phyloP scores from a whole-genome alignment of 1,139 yeast species.

The Hansenula sp. region DNA sequence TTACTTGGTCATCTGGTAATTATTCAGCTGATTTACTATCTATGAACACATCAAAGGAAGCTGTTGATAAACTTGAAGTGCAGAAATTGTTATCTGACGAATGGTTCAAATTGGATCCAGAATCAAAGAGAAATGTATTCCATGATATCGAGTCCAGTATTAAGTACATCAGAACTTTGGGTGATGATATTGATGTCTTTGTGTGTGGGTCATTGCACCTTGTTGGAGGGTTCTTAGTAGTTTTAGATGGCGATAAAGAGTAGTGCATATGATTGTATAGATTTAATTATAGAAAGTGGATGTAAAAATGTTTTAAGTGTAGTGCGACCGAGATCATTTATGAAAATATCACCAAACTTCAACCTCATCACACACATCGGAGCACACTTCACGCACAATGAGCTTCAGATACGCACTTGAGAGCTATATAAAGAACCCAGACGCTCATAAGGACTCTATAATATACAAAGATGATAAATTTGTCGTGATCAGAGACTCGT shows the following conservation, averaged over 20 bases:
- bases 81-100: constrained; percentile 69
- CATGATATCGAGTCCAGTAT: constrained; percentile 76
- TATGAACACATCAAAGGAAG: constrained; percentile 72
- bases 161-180: constrained; percentile 39
- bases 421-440: constrained; percentile 34
- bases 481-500: constrained; percentile 55
- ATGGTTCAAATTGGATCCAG: constrained; percentile 58
- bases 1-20: constrained; percentile 81
- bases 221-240: constrained; percentile 91
- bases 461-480: constrained; percentile 47
- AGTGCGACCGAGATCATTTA: too few relatives aligned
- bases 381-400: constrained; percentile 10
- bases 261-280: not conserved
- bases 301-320: too few relatives aligned
- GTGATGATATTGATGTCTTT: constrained; percentile 58
- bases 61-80: constrained; percentile 73
- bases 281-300: not conserved
- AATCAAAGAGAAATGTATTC: constrained; percentile 48
- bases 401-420: constrained; percentile 27
- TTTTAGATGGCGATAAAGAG: constrained; percentile 44
- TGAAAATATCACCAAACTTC: too few relatives aligned
- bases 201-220: constrained; percentile 93
- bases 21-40: constrained; percentile 84
- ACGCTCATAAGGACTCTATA: constrained; percentile 20
- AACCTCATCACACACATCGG: not conserved